Evolutionary conservation across 192 early-diverging fungal species (phyloP).

Genomic region (Geranomyces variabilis): DNA sequence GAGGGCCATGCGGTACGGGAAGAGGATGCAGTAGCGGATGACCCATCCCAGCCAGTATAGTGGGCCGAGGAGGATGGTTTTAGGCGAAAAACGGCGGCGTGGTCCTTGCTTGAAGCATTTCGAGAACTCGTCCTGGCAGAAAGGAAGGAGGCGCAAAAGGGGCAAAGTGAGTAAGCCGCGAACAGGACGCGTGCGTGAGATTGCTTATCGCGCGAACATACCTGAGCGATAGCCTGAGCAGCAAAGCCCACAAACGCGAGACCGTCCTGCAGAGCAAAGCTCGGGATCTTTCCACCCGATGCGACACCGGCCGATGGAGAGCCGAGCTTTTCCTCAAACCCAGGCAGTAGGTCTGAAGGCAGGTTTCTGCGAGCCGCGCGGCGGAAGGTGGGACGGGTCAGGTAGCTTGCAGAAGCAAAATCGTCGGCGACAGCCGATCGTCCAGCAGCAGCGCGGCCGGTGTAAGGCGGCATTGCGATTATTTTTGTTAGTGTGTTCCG

Average conservation of each 20-base stretch:
- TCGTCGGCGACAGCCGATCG: background rate
- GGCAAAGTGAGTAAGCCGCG: too few species aligned
- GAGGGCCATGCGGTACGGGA: conserved; percentile 42
- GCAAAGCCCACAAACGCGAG: conserved; percentile 57
- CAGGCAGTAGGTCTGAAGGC: conserved; percentile 30
- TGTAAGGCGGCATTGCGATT: background rate
- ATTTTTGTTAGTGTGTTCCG: too few species aligned
- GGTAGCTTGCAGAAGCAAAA: background rate
- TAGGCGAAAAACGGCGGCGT: conserved; percentile 38
- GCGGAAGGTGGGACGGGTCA: conserved; percentile 4
- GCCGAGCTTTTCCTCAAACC: conserved; percentile 33
- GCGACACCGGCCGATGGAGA: background rate
- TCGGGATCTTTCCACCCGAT: conserved; percentile 10
- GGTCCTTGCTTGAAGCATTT: conserved; percentile 58
- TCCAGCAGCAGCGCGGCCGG: background rate
- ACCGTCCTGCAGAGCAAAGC: conserved; percentile 50
- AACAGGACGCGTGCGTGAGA: too few species aligned
- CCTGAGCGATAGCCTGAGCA: conserved; percentile 56
- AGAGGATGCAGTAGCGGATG: conserved; percentile 47
- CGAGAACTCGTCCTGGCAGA: conserved; percentile 52
- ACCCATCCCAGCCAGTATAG: conserved; percentile 40
- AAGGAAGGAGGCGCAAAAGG: background rate
- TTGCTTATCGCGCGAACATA: background rate
- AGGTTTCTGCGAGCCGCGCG: background rate
- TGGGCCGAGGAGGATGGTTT: conserved; percentile 38